Base-by-base conservation (phyloP, 371 early-diverging fungal species). In the Zychaea mexicana region DNA sequence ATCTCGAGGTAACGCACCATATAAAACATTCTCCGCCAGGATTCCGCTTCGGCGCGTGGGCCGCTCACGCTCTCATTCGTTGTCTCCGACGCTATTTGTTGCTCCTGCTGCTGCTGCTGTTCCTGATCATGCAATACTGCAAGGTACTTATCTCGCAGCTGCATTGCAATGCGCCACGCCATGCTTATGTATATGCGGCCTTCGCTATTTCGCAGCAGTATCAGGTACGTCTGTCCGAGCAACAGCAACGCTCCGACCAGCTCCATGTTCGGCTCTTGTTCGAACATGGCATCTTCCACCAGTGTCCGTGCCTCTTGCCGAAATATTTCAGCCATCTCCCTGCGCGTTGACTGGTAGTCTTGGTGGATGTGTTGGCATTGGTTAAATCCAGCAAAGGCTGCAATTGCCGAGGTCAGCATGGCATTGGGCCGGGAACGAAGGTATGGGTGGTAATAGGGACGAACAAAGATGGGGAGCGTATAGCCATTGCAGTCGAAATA, bases 1-100 rank as follows among this genome's bases (percentile, higher is more conserved):
- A 76, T 33, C 36, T 77, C 75, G 22, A 71, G 45, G 47, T 71
- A 74, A 4, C 81, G 69, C 9, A 73, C 58, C 3, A 64, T 55
- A 33, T 78, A 78, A 56, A 71, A 81, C 26, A 74, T 39, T 0
- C 81, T 71, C 46, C 77, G 53, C 78, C 78, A 81, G 0, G 81
- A 61, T 33, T 81, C 81, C 17, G 79, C 79, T 17, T 65, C 56
- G 8, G 65, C 46, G 5, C 68, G 42, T 42, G 42, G 47, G 22
- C 21, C n/a, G 28, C 22, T 19, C 59, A 26, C 54, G 7, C 52
- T 12, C n/a, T 42, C n/a, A 17, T 7, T 42, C 42, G 4, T 12
- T 42, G 42, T 42, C 42, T 42, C 42, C 42, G 42, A 42, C 15
- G 42, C 15, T 3, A 12, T 42, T 15, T 12, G 4, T 12, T 42